Evolutionary conservation across 345 rosid genomes (phyloP), one percentile per base, ranked within the genome.

Genomic region (Arabis alpina): DNA sequence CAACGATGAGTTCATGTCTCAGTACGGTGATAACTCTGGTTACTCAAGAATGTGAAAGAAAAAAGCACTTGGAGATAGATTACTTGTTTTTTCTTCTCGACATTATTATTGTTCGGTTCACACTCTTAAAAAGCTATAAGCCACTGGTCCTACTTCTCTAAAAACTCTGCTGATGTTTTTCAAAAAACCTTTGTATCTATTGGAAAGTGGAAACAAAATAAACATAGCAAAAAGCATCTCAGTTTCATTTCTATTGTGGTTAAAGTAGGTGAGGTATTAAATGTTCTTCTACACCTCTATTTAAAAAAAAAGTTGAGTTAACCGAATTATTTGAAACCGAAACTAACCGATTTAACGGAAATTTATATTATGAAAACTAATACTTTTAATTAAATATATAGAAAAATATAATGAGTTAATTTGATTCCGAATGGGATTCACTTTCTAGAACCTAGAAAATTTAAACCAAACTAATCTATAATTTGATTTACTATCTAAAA

Each of bases 1-100:
- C 89, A 94, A 94, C 12, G 88, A 94, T 57, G 90, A 85, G 77
- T 94, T 94, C 88, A 94, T 94, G 99, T 88, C 82, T 78, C 86
- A 83, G 72, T 89, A 89, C 53, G 89, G 81, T 71, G 91, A 83
- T 47, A 70, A 28, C 72, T 70, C 70, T 70, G 93, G 93, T 41
- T 84, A 85, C 62, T 91, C 97, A 19, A 89, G 95, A 80, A 82
- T 89, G 86, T 93, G 79, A 72, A 34, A 71, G 14, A 19, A 24
- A 36, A 9, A 42, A 70, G 61, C 6, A 51, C 24, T 9, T 25
- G 2, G 57, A 19, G 23, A 19, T 19, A 54, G 56, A 58, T 23
- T 36, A 32, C 50, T 58, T 49, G 41, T n/a, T 28, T 51, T 34
- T 72, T 57, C 61, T 52, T 73, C 24, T 55, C 54, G 54, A 41